A percentile compares a stretch with the other conserved stretches of the same genome.
Conservation (phyloP, 139 green algal genomes). For the Chlorella sp. region DNA sequence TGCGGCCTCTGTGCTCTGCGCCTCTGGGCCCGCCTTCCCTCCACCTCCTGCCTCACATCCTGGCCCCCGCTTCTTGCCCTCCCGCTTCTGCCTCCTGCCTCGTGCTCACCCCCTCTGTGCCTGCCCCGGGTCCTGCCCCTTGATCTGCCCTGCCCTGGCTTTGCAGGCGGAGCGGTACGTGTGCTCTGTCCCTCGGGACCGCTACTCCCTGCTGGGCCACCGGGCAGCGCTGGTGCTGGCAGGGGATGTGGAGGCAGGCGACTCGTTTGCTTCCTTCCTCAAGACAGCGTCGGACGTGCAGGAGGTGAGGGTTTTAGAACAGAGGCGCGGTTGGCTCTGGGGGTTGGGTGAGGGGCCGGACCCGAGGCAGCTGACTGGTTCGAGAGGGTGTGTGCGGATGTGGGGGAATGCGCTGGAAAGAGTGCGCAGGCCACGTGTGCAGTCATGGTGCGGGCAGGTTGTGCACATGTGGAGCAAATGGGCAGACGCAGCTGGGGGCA, state of each 20-base stretch:
- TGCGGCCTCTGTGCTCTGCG: no score
- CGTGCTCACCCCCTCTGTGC: no score
- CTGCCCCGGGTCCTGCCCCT: background rate
- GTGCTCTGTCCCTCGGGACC: slow-evolving; percentile 36
- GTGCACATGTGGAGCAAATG: no score
- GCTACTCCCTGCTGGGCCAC: slow-evolving; percentile 43
- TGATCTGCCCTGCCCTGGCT: background rate
- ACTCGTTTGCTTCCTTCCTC: slow-evolving; percentile 34
- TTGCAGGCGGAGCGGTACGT: slow-evolving; percentile 48
- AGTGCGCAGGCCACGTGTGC: background rate
- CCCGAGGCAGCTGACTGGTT: no score
- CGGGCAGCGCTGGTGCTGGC: slow-evolving; percentile 37
- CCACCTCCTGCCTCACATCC: no score
- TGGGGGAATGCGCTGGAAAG: background rate
- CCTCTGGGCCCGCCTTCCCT: no score
- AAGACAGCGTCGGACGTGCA: background rate
- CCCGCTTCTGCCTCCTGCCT: background rate
- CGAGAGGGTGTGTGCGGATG: no score
- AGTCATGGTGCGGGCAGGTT: background rate
- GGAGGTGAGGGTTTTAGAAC: slow-evolving; percentile 14
- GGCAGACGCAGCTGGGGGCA: no score
- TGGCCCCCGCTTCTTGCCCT: background rate
- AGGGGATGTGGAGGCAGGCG: slow-evolving; percentile 12
- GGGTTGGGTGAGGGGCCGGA: no score
- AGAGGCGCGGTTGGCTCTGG: background rate